phyloP scores from a whole-genome alignment of 805 yeast genomes.

The Candida endomychidarum region DNA sequence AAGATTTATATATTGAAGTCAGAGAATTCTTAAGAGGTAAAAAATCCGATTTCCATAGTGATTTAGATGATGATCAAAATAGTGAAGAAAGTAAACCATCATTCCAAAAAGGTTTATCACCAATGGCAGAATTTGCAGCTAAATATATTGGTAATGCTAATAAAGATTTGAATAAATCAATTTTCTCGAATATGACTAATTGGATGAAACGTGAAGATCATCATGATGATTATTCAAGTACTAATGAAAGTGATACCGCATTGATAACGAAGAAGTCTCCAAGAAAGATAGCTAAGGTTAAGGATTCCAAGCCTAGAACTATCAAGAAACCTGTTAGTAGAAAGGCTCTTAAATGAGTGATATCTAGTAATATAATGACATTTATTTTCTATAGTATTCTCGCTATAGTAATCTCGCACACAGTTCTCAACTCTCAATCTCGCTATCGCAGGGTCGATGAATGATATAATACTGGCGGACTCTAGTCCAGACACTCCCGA shows the following conservation, averaged over 20 bases:
- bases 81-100: constrained; percentile 8
- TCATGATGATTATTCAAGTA: constrained; percentile 29
- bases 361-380: neutral
- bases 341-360: constrained; percentile 7
- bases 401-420: too few relatives aligned
- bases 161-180: constrained; percentile 35
- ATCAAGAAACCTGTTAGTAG: constrained; percentile 18
- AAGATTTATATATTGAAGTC: constrained; percentile 82
- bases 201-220: constrained; percentile 41
- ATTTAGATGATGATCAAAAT: constrained; percentile 20
- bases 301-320: constrained; percentile 9
- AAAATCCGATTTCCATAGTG: constrained; percentile 28
- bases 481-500: neutral
- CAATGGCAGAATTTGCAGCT: constrained; percentile 67
- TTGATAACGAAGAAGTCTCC: constrained; percentile 12
- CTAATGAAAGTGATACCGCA: constrained; percentile 20
- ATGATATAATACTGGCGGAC: constrained; percentile 1
- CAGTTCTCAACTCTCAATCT: too few relatives aligned
- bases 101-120: constrained; percentile 39
- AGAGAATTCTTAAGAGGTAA: constrained; percentile 65
- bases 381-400: too few relatives aligned
- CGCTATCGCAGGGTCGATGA: too few relatives aligned
- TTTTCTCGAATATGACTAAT: constrained; percentile 41
- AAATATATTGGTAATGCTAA: constrained; percentile 59
- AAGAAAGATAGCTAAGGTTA: constrained; percentile 8